Evolutionary conservation across 495 filamentous ascomycete species (phyloP).

Genomic region (Clohesyomyces aquaticus): DNA sequence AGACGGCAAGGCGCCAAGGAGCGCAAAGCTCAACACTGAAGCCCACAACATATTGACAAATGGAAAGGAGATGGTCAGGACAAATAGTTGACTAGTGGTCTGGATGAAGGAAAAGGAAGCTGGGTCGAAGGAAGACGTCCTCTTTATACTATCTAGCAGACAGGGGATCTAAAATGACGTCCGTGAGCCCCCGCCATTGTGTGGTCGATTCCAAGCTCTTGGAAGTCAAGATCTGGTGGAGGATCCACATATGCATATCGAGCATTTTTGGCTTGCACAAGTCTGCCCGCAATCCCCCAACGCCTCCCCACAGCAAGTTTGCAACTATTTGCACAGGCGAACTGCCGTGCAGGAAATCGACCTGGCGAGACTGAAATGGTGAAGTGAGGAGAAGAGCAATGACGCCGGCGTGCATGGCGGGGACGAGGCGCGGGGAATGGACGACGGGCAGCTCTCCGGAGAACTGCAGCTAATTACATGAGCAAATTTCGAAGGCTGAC

Average conservation of each 20-base stretch:
- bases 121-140: background rate
- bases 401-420: conserved; percentile 20
- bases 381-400: conserved; percentile 5
- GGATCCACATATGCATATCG: too few species aligned
- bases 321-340: too few species aligned
- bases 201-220: too few species aligned
- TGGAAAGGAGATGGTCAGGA: background rate
- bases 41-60: conserved; percentile 11
- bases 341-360: too few species aligned
- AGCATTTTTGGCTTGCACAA: too few species aligned
- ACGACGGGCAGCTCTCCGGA: conserved; percentile 11
- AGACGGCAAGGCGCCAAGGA: conserved; percentile 11
- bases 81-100: background rate
- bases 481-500: too few species aligned
- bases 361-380: conserved; percentile 1
- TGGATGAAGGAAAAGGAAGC: background rate
- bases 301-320: background rate
- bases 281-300: too few species aligned
- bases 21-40: conserved; percentile 19
- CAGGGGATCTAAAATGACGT: too few species aligned
- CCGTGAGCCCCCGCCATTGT: too few species aligned
- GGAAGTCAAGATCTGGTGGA: too few species aligned
- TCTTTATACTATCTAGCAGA: too few species aligned
- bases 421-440: background rate
- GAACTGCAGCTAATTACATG: background rate